These are phyloP conservation scores for Gossypium turneri DNA, from an alignment of 345 rosid species.

Conservation along the genomic window DNA sequence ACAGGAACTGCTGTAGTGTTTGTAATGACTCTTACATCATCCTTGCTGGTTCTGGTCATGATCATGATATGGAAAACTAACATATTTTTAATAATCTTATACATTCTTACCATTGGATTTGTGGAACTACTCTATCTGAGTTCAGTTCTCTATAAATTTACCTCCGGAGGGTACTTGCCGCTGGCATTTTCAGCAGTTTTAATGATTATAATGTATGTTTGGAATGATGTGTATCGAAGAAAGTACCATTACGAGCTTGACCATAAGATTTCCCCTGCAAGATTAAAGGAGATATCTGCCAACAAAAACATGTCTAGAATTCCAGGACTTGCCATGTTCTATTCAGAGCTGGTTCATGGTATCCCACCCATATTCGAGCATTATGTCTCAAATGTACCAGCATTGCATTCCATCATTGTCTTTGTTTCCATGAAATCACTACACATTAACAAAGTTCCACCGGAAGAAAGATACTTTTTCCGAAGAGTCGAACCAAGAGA, in stretches of 20 bases:
- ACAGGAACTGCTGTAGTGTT: conserved; percentile 49
- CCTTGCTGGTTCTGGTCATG: conserved; percentile 44
- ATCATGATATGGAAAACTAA: conserved; percentile 50
- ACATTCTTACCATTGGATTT: conserved; percentile 19
- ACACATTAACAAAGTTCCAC: conserved; percentile 32
- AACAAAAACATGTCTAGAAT: conserved; percentile 15
- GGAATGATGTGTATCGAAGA: conserved; percentile 37
- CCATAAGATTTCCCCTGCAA: conserved; percentile 31
- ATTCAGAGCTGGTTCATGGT: conserved; percentile 43
- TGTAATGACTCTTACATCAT: conserved; percentile 42
- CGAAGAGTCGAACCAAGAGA: conserved; percentile 29
- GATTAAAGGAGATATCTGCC: conserved; percentile 14
- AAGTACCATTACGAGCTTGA: conserved; percentile 45
- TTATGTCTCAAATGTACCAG: conserved; percentile 35
- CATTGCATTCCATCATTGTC: conserved; percentile 29
- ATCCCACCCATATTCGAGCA: conserved; percentile 42
- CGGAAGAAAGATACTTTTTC: conserved; percentile 39
- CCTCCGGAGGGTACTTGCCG: conserved; percentile 47
- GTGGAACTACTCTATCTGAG: conserved; percentile 38
- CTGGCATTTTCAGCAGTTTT: conserved; percentile 31
- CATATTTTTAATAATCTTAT: conserved; percentile 28
- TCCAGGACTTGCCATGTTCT: conserved; percentile 42
- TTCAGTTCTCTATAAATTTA: conserved; percentile 46
- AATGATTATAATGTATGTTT: conserved; percentile 40
- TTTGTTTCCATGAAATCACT: conserved; percentile 45